Evolutionary conservation across 1,139 yeast species (phyloP).

Genomic region (Zygosaccharomyces pseudobailii): DNA sequence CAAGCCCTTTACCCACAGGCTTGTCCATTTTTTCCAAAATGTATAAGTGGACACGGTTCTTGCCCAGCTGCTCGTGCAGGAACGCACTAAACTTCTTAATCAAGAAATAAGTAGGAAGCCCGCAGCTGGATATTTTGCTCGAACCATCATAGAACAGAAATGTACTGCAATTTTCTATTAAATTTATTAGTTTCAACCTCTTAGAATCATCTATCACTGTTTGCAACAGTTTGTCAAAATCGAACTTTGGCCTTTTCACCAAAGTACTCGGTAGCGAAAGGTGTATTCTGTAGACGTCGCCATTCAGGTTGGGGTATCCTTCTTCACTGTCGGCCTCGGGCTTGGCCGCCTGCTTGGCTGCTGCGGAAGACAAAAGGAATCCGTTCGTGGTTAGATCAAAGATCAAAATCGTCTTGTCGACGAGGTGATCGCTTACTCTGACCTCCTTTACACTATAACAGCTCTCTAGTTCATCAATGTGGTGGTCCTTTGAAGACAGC

Average conservation of each 20-base stretch:
- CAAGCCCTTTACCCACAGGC: constrained; percentile 3
- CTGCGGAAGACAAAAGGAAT: constrained; percentile 8
- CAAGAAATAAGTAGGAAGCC: constrained; percentile 20
- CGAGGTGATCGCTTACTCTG: background rate
- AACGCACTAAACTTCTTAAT: constrained; percentile 20
- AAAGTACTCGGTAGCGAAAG: constrained; percentile 70
- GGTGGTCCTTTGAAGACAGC: constrained; percentile 8
- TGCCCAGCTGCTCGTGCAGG: constrained; percentile 8
- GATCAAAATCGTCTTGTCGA: constrained; percentile 13
- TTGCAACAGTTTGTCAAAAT: constrained; percentile 41
- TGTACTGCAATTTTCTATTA: constrained; percentile 17
- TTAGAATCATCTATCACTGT: constrained; percentile 34
- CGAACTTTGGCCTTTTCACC: constrained; percentile 57
- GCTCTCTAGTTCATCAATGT: constrained; percentile 12
- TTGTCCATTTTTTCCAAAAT: constrained; percentile 20
- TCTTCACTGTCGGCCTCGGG: background rate
- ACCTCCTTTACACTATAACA: constrained; percentile 10
- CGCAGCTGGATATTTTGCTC: constrained; percentile 27
- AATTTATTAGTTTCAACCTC: constrained; percentile 26
- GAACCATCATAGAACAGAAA: constrained; percentile 30
- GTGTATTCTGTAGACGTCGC: constrained; percentile 37
- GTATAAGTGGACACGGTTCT: constrained; percentile 7
- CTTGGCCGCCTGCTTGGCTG: constrained; percentile 1
- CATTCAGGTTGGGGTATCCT: constrained; percentile 2
- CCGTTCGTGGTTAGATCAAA: constrained; percentile 20